Evolutionary conservation across 805 yeast species (phyloP).

Genomic region (Spathaspora arborariae): DNA sequence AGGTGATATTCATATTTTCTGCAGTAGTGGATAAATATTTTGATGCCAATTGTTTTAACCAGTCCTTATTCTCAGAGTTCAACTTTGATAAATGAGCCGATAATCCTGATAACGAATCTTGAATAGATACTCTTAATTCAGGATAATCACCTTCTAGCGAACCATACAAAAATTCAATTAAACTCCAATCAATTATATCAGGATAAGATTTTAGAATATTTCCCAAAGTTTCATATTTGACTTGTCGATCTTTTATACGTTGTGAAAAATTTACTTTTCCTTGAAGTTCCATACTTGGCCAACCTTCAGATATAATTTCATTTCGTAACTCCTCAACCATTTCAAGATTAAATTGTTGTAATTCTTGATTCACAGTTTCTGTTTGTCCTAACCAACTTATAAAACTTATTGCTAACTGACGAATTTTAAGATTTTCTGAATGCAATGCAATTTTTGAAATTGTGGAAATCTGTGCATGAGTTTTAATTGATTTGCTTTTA

Average conservation of each 20-base stretch:
- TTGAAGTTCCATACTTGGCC: constrained; percentile 46
- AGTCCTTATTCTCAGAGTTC: constrained; percentile 36
- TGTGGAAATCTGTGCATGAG: constrained; percentile 36
- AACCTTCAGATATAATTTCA: constrained; percentile 52
- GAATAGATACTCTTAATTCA: constrained; percentile 65
- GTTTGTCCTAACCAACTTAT: constrained; percentile 53
- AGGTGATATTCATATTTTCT: constrained; percentile 28
- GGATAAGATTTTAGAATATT: constrained; percentile 51
- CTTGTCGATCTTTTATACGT: constrained; percentile 46
- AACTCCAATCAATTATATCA: constrained; percentile 44
- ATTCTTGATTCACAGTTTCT: constrained; percentile 8
- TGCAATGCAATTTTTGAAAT: constrained; percentile 59
- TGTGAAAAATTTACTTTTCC: constrained; percentile 34
- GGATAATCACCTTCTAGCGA: constrained; percentile 61
- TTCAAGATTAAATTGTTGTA: constrained; percentile 28
- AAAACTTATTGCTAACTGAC: constrained; percentile 57
- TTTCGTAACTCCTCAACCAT: constrained; percentile 54
- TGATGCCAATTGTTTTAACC: constrained; percentile 37
- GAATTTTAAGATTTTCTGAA: constrained; percentile 49
- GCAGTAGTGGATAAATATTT: constrained; percentile 21
- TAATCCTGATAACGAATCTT: constrained; percentile 63
- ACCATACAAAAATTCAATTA: constrained; percentile 64
- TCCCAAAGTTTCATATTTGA: constrained; percentile 79
- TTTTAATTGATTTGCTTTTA: constrained; percentile 52
- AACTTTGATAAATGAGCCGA: constrained; percentile 45